Evolutionary conservation across 371 early-diverging fungal genomes (phyloP).

Genomic region (Zancudomyces culisetae): DNA sequence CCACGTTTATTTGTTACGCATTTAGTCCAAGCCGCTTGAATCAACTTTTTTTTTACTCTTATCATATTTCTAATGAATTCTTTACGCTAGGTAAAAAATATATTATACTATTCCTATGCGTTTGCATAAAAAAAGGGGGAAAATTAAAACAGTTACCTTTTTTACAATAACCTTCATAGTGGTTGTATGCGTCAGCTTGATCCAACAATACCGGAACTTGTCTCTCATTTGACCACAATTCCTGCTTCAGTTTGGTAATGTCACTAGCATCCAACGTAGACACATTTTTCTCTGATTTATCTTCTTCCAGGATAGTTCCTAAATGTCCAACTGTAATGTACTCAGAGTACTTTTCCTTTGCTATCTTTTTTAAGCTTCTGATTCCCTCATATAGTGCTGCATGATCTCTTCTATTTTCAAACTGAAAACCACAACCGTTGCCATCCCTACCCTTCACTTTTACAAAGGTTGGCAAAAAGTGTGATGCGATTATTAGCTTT

Average conservation of each 20-base stretch:
- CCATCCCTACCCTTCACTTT: background rate
- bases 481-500: background rate
- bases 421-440: constrained; percentile 6
- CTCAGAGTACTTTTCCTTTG: background rate
- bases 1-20: constrained; percentile 9
- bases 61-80: too few relatives aligned
- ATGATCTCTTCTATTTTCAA: constrained; percentile 21
- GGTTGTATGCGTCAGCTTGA: constrained; percentile 29
- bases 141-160: constrained; percentile 6
- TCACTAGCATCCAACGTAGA: background rate
- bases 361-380: constrained; percentile 15
- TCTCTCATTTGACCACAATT: constrained; percentile 16
- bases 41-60: too few relatives aligned
- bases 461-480: background rate
- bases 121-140: background rate
- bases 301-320: constrained; percentile 14
- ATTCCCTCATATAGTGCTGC: constrained; percentile 27
- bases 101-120: too few relatives aligned
- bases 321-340: constrained; percentile 1
- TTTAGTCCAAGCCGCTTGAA: background rate
- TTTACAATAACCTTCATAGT: constrained; percentile 59
- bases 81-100: too few relatives aligned
- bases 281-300: constrained; percentile 12
- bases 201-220: constrained; percentile 43
- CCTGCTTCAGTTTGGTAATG: background rate